Percentiles rank a stretch among this genome's conserved stretches.
phyloP scores from a whole-genome alignment of 306 rosid genomes.

The Medicago truncatula region MtrunA17r5.0-ANR NC_053042.1:446001-446500 shows the following conservation, averaged over 20 bases:
- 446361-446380: background rate
- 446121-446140: slow-evolving; percentile 75
- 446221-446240: background rate
- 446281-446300: too few relatives aligned
- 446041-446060: slow-evolving; percentile 82
- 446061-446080: slow-evolving; percentile 88
- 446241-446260: background rate
- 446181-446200: slow-evolving; percentile 16
- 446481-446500: background rate
- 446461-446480: background rate
- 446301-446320: background rate
- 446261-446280: background rate
- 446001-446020: slow-evolving; percentile 92
- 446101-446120: slow-evolving; percentile 73
- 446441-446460: background rate
- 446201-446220: too few relatives aligned
- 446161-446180: slow-evolving; percentile 92
- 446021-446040: slow-evolving; percentile 81
- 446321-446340: background rate
- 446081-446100: slow-evolving; percentile 83
- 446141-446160: slow-evolving; percentile 75
- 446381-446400: background rate
- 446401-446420: background rate
- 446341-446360: too few relatives aligned
- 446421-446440: too few relatives aligned